Evolutionary conservation across 2,329 filamentous ascomycete species (phyloP), one percentile per base, ranked within the genome.

Genomic region (Daldinia sp.): DNA sequence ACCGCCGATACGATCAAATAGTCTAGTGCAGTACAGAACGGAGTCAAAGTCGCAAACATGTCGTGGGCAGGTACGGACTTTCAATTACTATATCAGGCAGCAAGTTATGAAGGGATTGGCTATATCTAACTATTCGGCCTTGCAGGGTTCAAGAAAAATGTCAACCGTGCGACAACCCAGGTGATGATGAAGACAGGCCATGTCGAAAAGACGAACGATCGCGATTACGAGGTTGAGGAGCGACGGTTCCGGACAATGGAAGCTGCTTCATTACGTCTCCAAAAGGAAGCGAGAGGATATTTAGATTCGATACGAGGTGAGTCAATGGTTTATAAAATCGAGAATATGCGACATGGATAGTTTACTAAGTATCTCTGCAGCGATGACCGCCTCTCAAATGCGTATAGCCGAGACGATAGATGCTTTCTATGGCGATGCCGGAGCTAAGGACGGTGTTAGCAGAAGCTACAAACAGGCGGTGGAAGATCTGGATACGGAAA

Each of bases 161-260:
- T 98, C 85, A 95, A 96, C 86, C 93, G 96, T 85, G 95, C 95
- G 77, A 98, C 95, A 82, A 99, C 97, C 84, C 94, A 98, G 90
- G 95, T 98, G 71, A 98, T 99, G 93, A 98, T 99, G 95, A 99
- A 99, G 88, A 97, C 94, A 65, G 93, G 96, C 68, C 96, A 98
- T 85, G 97, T 99, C 76, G 96, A 99, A 83, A 95, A 96, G 84
- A 99, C 96, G 28, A 98, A 95, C 81, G 96, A 99, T 83, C 93
- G 97, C 74, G 96, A 98, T 81, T 99, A 98, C 81, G 96, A 98
- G 82, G 95, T 98, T 60, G 97, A 99, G 82, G 93, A 97, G 82
- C 90, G 95, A 80, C 94, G 96, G 73, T 99, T 97, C 85, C 92
- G 93, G 74, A 98, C 95, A 3, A 98, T 99, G 93, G 96, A 99